phyloP scores from a whole-genome alignment of 169 alveolate species.

The Cyclospora cayetanensis region DNA sequence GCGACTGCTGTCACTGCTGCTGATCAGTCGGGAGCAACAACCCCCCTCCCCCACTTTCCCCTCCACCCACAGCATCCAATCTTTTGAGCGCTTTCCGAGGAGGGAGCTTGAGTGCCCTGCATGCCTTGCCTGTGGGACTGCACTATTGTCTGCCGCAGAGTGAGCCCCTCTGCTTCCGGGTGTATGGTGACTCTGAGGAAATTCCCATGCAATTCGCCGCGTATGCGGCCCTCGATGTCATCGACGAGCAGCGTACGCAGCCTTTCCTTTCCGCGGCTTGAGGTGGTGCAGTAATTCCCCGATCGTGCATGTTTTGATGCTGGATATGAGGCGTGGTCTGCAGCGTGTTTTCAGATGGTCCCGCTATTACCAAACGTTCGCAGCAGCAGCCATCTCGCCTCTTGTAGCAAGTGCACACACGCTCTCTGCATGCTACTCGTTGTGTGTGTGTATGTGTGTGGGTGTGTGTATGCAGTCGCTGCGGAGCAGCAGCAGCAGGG shows the following conservation, averaged over 20 bases:
- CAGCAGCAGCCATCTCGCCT: neutral
- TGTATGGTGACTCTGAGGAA: constrained; percentile 44
- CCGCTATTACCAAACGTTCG: neutral
- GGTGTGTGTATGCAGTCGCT: neutral
- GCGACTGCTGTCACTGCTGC: constrained; percentile 29
- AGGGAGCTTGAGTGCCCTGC: too few species aligned
- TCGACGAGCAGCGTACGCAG: constrained; percentile 58
- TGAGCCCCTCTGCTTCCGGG: constrained; percentile 66
- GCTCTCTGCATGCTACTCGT: neutral
- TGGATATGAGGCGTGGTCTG: neutral
- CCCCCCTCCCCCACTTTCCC: too few species aligned
- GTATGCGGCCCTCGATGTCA: constrained; percentile 69
- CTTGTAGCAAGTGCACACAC: neutral
- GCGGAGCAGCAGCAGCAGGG: constrained; percentile 2
- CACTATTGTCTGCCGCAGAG: constrained; percentile 67
- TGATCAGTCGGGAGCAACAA: too few species aligned
- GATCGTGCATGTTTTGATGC: neutral
- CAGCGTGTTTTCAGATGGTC: neutral
- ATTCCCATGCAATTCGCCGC: constrained; percentile 70
- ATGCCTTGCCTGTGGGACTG: too few species aligned
- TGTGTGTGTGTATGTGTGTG: neutral
- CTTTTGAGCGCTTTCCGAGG: too few species aligned
- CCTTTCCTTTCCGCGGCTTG: neutral
- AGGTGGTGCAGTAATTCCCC: neutral
- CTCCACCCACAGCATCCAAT: too few species aligned